Base-by-base conservation (phyloP, 2,329 filamentous ascomycete genomes). In the Phialophora tarda region DNA sequence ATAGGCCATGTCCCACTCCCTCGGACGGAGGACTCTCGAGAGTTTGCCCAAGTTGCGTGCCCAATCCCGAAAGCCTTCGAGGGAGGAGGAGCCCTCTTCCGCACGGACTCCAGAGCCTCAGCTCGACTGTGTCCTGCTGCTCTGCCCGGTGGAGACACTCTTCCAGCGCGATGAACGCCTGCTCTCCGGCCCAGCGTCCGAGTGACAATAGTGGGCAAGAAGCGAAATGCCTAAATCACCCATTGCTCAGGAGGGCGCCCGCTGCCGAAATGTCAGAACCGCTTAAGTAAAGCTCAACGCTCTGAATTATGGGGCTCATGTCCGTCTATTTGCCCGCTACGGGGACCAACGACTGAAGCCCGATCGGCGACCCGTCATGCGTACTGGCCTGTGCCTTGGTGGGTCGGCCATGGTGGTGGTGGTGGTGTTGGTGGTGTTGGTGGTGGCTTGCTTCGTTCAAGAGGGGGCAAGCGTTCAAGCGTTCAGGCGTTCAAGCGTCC, bases 331-430 rank as follows among this genome's bases (percentile, higher is more conserved):
- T 61, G 59, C 32, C 59, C 59, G 47, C 59, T 61, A 61, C 59
- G 59, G 59, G 59, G 59, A 61, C 47, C 59, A 61, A 53, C 59
- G 54, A 44, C 28, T 61, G 59, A 61, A 61, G 59, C 59, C 59
- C 59, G 59, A 61, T 61, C 59, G 59, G 47, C 59, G 59, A 61
- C 59, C 59, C 59, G 12, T 38, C 28, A n/a, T 44, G 38, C 17
- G 38, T n/a, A n/a, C 5, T 5, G 34, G 17, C 38, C 38, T 41
- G 14, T 44, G 17, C 17, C 3, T 3, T 8, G 38, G 38, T 44
- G 38, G 38, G 38, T 4, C 14, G 38, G 14, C 38, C 1, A 14
- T 6, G 12, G 34, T 17, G 32, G 11, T 38, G 32, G 12, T 11
- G 32, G 32, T 38, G 32, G 10, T 34, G 32, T 11, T 12, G 14